Evolutionary conservation across 768 basidiomycete genomes (phyloP).

Genomic region (Tremella mesenterica): DNA sequence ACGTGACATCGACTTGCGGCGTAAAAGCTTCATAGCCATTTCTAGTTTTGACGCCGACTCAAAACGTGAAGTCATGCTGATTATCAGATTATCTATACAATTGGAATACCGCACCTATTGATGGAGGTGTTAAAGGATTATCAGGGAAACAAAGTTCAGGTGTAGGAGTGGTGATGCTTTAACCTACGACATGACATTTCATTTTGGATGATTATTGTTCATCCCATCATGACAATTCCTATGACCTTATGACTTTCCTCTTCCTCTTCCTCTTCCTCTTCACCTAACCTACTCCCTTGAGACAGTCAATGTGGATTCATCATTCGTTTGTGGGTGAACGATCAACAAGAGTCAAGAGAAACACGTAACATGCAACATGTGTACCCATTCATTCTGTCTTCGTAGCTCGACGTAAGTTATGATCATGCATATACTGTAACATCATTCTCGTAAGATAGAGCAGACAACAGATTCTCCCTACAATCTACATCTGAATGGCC

Average conservation of each 20-base stretch:
- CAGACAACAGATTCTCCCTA: no score
- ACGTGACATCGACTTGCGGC: background rate
- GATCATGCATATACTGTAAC: no score
- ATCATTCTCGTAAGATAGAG: no score
- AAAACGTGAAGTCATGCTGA: slow-evolving; percentile 39
- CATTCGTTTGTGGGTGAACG: background rate
- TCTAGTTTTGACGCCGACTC: background rate
- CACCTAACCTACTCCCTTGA: background rate
- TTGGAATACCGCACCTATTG: slow-evolving; percentile 74
- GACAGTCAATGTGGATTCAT: background rate
- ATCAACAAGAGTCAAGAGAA: background rate
- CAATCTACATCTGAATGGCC: no score
- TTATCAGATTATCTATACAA: slow-evolving; percentile 97
- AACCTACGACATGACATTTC: slow-evolving; percentile 6
- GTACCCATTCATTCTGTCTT: no score
- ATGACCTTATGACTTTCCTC: background rate
- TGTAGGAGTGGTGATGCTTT: slow-evolving; percentile 78
- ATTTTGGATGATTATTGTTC: background rate
- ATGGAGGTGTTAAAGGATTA: slow-evolving; percentile 53
- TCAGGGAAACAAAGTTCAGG: slow-evolving; percentile 48
- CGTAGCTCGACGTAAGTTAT: no score
- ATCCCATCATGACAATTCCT: background rate
- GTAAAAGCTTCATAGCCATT: background rate
- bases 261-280: background rate
- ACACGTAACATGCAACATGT: background rate